Evolutionary conservation across 1,284 basidiomycete species (phyloP), one percentile per base, ranked within the genome.

Genomic region (Uromyces viciae-fabae): DNA sequence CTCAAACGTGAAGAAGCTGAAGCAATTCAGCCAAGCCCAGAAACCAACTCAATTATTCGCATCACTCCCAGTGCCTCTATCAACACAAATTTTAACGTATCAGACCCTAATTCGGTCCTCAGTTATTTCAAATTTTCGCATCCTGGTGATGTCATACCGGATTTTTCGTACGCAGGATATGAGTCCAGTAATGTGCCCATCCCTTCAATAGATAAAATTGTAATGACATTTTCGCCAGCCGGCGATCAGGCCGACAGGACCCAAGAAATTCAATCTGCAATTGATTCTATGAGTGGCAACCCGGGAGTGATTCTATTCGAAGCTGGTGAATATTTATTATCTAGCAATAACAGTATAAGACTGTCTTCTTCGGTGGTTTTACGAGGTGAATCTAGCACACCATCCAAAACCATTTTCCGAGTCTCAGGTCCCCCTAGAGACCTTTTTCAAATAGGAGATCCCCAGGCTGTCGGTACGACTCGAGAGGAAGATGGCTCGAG

Each of bases 151-250:
- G 11, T n/a, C 38, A 19, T 79, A 19, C 77, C 77, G 14, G 77
- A 79, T 71, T 79, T 71, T 72, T 79, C 77, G 3, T 79, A 79
- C 28, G 77, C 77, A 60, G 77, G 77, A 7, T 79, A 71, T 62
- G 36, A 42, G 46, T 58, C 77, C 38, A 54, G 77, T n/a, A 71
- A 38, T 54, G n/a, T 33, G 15, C 77, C 77, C 14, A 56, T 79
- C n/a, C 77, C 77, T 25, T 28, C 11, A 25, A 28, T 72, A 19
- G 19, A 60, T 25, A 62, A 71, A 17, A 69, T 72, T 36, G 52
- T 71, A 2, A 62, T 38, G 52, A 79, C 66, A 28, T n/a, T 79
- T 19, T 69, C 66, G 33, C 68, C 77, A 15, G 72, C 64, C 3
- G 58, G 72, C 43, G 77, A 72, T n/a, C 66, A 79, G 36, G 42